These are phyloP conservation scores for Dryas alaskensis DNA, from an alignment of 306 rosid genomes.

Conservation along the genomic window DNA sequence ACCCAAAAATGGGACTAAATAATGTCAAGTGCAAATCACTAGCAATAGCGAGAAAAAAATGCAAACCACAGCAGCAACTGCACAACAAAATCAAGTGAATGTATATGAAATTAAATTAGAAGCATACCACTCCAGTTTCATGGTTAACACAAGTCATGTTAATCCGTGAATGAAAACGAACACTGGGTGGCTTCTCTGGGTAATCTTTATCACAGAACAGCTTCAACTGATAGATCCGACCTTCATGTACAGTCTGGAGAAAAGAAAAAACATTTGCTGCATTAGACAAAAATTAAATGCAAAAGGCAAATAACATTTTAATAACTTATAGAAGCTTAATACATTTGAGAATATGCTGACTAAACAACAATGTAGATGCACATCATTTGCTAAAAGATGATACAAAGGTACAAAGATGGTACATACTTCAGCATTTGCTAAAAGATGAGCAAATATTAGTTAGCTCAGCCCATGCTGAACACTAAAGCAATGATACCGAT, in stretches of 20 bases:
- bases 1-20: background rate
- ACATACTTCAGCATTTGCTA: background rate
- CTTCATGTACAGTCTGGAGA: slow-evolving; percentile 93
- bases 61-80: background rate
- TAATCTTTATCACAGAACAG: slow-evolving; percentile 97
- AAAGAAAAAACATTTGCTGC: slow-evolving; percentile 11
- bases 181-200: slow-evolving; percentile 98
- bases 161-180: slow-evolving; percentile 95
- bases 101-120: slow-evolving; percentile 9
- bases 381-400: background rate
- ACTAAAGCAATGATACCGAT: background rate
- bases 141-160: slow-evolving; percentile 98
- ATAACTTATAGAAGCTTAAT: background rate
- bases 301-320: background rate
- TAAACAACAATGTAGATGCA: no score
- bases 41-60: background rate
- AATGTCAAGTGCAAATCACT: background rate
- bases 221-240: slow-evolving; percentile 97
- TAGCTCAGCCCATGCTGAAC: background rate
- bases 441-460: background rate
- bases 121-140: slow-evolving; percentile 96
- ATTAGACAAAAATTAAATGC: background rate
- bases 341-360: background rate
- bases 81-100: background rate
- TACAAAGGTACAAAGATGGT: background rate